A percentile compares a stretch with the other conserved stretches of the same genome.
Conservation (phyloP, 805 yeast genomes). For the Starmerella ratchasimensis region DNA sequence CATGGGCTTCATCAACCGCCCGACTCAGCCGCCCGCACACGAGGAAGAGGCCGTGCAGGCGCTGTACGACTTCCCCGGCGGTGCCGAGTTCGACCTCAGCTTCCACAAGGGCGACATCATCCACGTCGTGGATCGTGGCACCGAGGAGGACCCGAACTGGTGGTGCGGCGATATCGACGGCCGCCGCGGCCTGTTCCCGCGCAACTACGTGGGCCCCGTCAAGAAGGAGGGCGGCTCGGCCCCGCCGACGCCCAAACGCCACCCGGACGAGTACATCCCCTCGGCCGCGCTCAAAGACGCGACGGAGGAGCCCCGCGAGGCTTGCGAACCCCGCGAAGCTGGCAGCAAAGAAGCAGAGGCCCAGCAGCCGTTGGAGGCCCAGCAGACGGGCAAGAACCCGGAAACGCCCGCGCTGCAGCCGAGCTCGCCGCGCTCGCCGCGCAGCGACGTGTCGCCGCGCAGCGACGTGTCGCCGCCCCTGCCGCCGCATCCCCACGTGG, state of each 20-base stretch:
- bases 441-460: too few species aligned
- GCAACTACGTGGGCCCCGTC: slow-evolving; percentile 28
- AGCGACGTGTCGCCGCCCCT: too few species aligned
- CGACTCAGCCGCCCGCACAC: slow-evolving; percentile 9
- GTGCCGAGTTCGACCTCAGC: slow-evolving; percentile 28
- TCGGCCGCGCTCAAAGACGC: too few species aligned
- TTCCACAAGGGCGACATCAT: slow-evolving; percentile 29
- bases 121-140: slow-evolving; percentile 26
- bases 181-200: slow-evolving; percentile 34
- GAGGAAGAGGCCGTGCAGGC: slow-evolving; percentile 23
- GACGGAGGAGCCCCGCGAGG: too few species aligned
- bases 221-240: too few species aligned
- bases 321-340: too few species aligned
- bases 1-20: slow-evolving; percentile 13
- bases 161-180: slow-evolving; percentile 38
- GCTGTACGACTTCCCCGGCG: slow-evolving; percentile 26
- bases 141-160: slow-evolving; percentile 33
- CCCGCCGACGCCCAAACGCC: not conserved
- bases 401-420: too few species aligned
- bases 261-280: slow-evolving; percentile 12
- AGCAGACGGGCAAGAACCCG: too few species aligned
- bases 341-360: too few species aligned
- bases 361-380: too few species aligned
- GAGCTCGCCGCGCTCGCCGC: too few species aligned
- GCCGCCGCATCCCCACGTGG: too few species aligned